Evolutionary conservation across 177 flowering plant species (phyloP).

Genomic region (Tripterygium wilfordii): DNA sequence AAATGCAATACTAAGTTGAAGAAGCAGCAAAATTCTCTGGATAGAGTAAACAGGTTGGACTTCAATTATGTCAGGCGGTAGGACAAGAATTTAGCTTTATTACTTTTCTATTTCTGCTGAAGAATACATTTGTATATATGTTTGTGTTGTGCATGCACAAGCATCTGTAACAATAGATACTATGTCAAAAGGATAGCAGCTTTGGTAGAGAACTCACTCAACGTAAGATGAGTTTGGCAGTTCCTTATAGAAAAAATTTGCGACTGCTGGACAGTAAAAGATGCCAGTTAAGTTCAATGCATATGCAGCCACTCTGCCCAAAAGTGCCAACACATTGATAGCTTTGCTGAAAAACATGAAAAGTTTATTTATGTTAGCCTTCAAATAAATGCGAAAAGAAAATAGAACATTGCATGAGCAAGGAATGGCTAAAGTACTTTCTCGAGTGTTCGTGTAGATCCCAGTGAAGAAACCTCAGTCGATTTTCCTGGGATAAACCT

Average conservation of each 20-base stretch:
- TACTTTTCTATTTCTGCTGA: too few species aligned
- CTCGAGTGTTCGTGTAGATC: conserved; percentile 71
- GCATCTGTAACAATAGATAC: neutral
- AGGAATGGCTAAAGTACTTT: conserved; percentile 41
- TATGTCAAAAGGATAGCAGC: neutral
- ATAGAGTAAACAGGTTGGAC: too few species aligned
- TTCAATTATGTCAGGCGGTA: too few species aligned
- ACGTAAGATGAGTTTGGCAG: conserved; percentile 20
- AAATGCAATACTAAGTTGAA: too few species aligned
- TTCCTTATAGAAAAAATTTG: conserved; percentile 30
- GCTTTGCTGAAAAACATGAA: conserved; percentile 49
- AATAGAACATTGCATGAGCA: neutral
- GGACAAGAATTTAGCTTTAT: too few species aligned
- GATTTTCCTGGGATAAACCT: conserved; percentile 53
- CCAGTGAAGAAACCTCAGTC: conserved; percentile 74
- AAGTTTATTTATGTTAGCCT: neutral
- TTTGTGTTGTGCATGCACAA: too few species aligned
- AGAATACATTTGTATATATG: too few species aligned
- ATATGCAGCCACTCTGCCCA: conserved; percentile 53
- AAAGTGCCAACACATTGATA: conserved; percentile 47
- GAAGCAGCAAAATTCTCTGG: too few species aligned
- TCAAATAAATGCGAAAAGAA: neutral
- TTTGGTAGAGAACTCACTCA: conserved; percentile 40
- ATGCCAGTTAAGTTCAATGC: conserved; percentile 68
- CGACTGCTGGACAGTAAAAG: conserved; percentile 50